Conservation (phyloP, 78 protist genomes). For the Dictyostelium capitatum region DNA sequence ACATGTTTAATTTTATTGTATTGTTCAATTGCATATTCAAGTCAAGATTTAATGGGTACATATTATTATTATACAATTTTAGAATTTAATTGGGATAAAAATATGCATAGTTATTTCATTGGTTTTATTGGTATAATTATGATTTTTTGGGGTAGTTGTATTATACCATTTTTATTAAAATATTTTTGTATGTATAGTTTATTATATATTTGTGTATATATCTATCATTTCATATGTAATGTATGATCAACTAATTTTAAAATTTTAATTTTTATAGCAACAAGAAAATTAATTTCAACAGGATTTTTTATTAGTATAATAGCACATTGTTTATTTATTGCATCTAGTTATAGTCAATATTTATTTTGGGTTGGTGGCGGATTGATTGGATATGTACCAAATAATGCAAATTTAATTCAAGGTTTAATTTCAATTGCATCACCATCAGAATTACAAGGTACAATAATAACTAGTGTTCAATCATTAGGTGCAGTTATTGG, state of each 20-base stretch:
- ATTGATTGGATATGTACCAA: conserved; percentile 16
- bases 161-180: conserved; percentile 34
- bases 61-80: background rate
- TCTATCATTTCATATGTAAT: too few species aligned
- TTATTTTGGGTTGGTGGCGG: background rate
- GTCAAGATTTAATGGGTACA: background rate
- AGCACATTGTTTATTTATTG: conserved; percentile 6
- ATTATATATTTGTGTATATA: too few species aligned
- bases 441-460: conserved; percentile 37
- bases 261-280: conserved; percentile 15
- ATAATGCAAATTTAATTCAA: background rate
- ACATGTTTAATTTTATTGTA: background rate
- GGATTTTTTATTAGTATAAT: background rate
- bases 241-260: too few species aligned
- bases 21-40: background rate
- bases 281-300: conserved; percentile 16
- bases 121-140: background rate
- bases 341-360: conserved; percentile 28
- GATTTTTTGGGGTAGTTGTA: background rate
- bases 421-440: conserved; percentile 41
- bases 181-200: conserved; percentile 1
- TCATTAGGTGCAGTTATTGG: background rate
- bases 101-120: background rate
- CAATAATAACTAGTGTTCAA: conserved; percentile 30
- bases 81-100: background rate